Base-by-base conservation (phyloP, 768 basidiomycete species). In the Glaciozyma antarctica region DNA sequence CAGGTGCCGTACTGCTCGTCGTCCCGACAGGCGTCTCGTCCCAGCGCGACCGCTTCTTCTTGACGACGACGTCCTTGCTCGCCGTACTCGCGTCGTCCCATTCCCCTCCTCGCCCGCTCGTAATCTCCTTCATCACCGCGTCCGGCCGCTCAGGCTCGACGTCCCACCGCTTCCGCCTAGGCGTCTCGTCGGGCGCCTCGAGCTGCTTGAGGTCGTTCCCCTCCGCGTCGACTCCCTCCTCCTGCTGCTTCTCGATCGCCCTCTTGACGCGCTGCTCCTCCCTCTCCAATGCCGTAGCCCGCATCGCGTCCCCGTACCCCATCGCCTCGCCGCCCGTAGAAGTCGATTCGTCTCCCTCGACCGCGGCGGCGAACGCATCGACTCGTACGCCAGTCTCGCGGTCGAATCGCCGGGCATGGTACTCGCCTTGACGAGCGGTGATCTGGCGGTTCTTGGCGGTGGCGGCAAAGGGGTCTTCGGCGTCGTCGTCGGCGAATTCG, bases 261-360 rank as follows among this genome's bases (percentile, higher is more conserved):
- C 84, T 80, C 75, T 82, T 81, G 44, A 98, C 91, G n/a, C 72
- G 80, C 70, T 79, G 80, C 78, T 98, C 95, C 78, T 98, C 95
- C 78, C 89, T 87, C 81, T 98, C 92, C 77, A 99, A 78, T 75
- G 85, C 84, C 66, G 87, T 81, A 71, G 93, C 74, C 74, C 91
- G 82, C 95, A 98, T 99, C 17, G 91, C 88, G 75, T 97, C 94
- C 75, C 89, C 93, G 77, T 98, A 99, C 5, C 88, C 88, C 57
- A 73, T 73, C 54, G 90, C 90, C 74, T 90, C 89, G 1, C 82
- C 81, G 44, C 24, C 58, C 8, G 58, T 44, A 15, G 41, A 34
- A 34, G 34, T 41, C 28, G 61, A 54, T 65, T 84, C 83, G 5
- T 74, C 81, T 45, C 85, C 81, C 65, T 82, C 79, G 72, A 85